A percentile compares a stretch with the other conserved stretches of the same genome.
Conservation (phyloP, 345 rosid species). For the Litchi chinensis region DNA sequence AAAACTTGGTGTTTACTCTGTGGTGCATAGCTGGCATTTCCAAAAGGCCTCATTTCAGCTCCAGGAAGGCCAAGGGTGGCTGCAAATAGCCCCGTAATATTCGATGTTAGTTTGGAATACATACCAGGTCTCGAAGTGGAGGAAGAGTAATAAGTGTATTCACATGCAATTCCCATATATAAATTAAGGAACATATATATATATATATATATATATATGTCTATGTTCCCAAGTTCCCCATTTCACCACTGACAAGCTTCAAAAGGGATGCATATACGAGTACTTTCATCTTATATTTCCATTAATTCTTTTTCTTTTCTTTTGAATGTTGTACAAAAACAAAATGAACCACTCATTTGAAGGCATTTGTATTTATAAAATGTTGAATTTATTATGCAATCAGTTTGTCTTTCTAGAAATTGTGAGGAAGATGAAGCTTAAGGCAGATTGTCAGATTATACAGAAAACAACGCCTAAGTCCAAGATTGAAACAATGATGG, state of each 20-base stretch:
- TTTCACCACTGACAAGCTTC: not conserved
- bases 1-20: not conserved
- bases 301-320: conserved; percentile 10
- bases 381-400: not conserved
- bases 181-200: too few relatives aligned
- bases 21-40: conserved; percentile 74
- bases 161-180: not conserved
- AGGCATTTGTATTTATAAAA: not conserved
- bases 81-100: conserved; percentile 79
- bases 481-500: too few relatives aligned
- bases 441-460: too few relatives aligned
- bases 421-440: not conserved
- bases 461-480: too few relatives aligned
- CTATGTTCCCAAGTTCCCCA: too few relatives aligned
- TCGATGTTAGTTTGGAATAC: conserved; percentile 90
- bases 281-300: conserved; percentile 2
- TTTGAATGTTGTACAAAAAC: not conserved
- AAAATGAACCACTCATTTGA: not conserved
- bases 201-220: too few relatives aligned
- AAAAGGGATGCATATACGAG: conserved; percentile 2
- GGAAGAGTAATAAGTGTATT: conserved; percentile 43
- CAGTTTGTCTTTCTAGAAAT: not conserved
- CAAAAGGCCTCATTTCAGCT: conserved; percentile 85
- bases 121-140: conserved; percentile 88
- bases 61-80: conserved; percentile 99